Conservation (phyloP, 495 filamentous ascomycete genomes). For the Penicillium lagena region DNA sequence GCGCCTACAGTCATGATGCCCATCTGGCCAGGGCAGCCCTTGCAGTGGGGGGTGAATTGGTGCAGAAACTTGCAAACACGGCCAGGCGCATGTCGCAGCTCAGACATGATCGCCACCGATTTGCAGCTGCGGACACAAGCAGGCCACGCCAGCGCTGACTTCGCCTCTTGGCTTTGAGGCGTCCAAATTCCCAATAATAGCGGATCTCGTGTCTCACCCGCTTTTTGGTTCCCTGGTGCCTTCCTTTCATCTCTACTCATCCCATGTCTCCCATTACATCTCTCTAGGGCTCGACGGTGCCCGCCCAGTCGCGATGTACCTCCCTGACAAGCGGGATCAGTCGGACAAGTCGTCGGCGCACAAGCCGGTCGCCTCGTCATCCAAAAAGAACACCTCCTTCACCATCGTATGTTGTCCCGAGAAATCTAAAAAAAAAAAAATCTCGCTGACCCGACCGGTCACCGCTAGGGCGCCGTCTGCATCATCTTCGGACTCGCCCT, state of each 20-base stretch:
- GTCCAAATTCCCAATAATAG: not conserved
- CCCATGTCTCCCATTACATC: conserved; percentile 11
- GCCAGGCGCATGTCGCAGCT: not conserved
- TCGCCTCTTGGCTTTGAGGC: too few species aligned
- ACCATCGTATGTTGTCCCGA: conserved; percentile 16
- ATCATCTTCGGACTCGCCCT: conserved; percentile 32
- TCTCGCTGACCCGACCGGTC: conserved; percentile 1
- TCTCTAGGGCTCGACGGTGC: conserved; percentile 14
- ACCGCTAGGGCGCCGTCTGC: conserved; percentile 22
- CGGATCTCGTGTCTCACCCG: not conserved
- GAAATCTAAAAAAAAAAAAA: not conserved
- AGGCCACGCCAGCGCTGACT: too few species aligned
- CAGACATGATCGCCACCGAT: not conserved
- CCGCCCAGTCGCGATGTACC: conserved; percentile 16
- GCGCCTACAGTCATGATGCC: too few species aligned
- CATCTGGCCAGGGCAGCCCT: too few species aligned
- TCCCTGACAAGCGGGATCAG: conserved; percentile 16
- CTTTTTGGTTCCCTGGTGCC: not conserved
- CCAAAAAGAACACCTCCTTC: conserved; percentile 16
- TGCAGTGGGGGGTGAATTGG: too few species aligned
- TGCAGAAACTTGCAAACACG: not conserved
- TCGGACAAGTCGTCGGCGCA: too few species aligned
- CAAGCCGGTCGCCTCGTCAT: not conserved
- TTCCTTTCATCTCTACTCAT: conserved; percentile 3
- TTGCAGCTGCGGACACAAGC: not conserved